phyloP scores from a whole-genome alignment of 495 filamentous ascomycete species.

The Hypoxylon lienhwacheense region DNA sequence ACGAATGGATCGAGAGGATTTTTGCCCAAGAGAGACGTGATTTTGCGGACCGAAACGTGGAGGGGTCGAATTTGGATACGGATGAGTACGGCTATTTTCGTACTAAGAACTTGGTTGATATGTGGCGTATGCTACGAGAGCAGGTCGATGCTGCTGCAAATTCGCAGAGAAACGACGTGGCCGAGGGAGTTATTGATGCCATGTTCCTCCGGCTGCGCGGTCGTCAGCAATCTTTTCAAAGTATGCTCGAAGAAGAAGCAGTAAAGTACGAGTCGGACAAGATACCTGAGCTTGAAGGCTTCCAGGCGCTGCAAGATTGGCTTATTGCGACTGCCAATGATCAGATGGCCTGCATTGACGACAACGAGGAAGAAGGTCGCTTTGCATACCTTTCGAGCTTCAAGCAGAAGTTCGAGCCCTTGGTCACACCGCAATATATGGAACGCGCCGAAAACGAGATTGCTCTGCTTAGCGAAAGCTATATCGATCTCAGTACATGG shows the following conservation, averaged over 20 bases:
- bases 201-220: constrained; percentile 84
- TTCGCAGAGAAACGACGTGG: constrained; percentile 80
- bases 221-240: constrained; percentile 82
- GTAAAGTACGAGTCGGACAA: constrained; percentile 64
- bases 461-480: constrained; percentile 77
- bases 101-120: constrained; percentile 83
- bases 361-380: constrained; percentile 70
- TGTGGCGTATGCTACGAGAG: constrained; percentile 97
- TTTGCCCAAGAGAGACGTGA: constrained; percentile 74
- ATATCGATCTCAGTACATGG: constrained; percentile 89
- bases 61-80: constrained; percentile 72
- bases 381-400: constrained; percentile 80
- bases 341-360: constrained; percentile 96
- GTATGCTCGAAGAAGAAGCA: constrained; percentile 84
- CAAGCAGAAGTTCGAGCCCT: constrained; percentile 70
- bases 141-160: constrained; percentile 79
- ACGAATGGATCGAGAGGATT: constrained; percentile 97
- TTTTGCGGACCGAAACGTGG: constrained; percentile 73
- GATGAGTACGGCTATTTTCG: constrained; percentile 86
- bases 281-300: constrained; percentile 69
- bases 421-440: constrained; percentile 81
- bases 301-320: constrained; percentile 86
- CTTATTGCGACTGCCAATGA: constrained; percentile 97
- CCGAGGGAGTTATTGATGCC: constrained; percentile 89
- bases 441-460: constrained; percentile 70